These are phyloP conservation scores for Zizania latifolia DNA, from an alignment of 176 grass and related monocot species.

Conservation along the genomic window DNA sequence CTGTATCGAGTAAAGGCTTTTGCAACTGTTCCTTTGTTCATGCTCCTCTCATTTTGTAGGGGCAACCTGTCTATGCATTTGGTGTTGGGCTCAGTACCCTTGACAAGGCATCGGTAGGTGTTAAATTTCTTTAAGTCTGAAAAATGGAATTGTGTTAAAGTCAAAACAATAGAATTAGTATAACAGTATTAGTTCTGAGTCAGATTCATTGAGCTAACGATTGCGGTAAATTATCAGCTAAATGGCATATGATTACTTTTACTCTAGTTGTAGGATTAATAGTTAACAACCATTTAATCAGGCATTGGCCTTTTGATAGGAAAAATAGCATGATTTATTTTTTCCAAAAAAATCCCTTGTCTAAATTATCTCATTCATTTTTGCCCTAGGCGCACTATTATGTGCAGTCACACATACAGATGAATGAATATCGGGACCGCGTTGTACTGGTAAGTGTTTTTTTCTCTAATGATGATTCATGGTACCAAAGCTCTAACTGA, in stretches of 20 bases:
- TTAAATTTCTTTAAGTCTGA: not conserved
- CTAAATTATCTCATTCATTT: constrained; percentile 26
- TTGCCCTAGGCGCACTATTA: constrained; percentile 81
- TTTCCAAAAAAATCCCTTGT: not conserved
- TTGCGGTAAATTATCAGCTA: not conserved
- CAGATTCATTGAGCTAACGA: not conserved
- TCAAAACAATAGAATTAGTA: not conserved
- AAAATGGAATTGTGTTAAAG: not conserved
- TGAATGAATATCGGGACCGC: constrained; percentile 91
- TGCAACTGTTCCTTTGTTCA: constrained; percentile 4
- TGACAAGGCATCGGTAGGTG: constrained; percentile 75
- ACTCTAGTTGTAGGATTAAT: not conserved
- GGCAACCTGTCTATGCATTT: constrained; percentile 92
- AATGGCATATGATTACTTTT: not conserved
- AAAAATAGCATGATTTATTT: not conserved
- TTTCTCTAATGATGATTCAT: constrained; percentile 3
- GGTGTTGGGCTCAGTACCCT: constrained; percentile 91
- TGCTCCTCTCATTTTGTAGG: constrained; percentile 40
- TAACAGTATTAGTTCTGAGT: not conserved
- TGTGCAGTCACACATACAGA: constrained; percentile 97
- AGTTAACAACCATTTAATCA: not conserved
- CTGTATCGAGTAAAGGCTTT: no score
- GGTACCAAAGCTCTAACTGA: not conserved
- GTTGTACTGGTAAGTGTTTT: constrained; percentile 64
- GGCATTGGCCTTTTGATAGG: not conserved